Evolutionary conservation across 2,329 filamentous ascomycete genomes (phyloP).

Genomic region (Dactylellina drechsleri): DNA sequence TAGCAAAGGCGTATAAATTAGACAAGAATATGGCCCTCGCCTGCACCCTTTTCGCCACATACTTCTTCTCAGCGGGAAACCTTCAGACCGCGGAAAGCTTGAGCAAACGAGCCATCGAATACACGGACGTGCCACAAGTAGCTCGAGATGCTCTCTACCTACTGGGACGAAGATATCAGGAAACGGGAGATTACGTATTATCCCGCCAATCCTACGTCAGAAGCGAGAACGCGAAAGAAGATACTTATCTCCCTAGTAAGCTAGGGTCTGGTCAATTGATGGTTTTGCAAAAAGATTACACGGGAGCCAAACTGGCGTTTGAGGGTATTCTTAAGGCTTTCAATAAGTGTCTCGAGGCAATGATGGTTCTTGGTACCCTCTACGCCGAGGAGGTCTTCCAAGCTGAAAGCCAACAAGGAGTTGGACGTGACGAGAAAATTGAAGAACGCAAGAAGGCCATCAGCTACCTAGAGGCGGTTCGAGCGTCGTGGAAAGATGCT

Average conservation of each 20-base stretch:
- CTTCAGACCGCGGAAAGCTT: slow-evolving; percentile 84
- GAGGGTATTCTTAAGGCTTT: slow-evolving; percentile 89
- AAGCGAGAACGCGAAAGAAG: slow-evolving; percentile 90
- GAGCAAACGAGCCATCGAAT: slow-evolving; percentile 91
- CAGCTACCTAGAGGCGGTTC: slow-evolving; percentile 81
- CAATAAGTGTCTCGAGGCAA: slow-evolving; percentile 74
- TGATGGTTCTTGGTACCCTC: slow-evolving; percentile 88
- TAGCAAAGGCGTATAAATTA: slow-evolving; percentile 90
- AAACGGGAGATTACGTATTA: slow-evolving; percentile 76
- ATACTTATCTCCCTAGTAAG: slow-evolving; percentile 90
- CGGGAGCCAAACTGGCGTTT: slow-evolving; percentile 89
- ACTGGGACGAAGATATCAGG: slow-evolving; percentile 89
- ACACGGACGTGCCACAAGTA: slow-evolving; percentile 94
- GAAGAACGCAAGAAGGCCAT: slow-evolving; percentile 88
- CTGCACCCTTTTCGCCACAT: slow-evolving; percentile 87
- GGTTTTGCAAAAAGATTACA: slow-evolving; percentile 63
- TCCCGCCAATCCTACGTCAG: slow-evolving; percentile 88
- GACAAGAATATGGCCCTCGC: slow-evolving; percentile 91
- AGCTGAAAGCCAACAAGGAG: slow-evolving; percentile 67
- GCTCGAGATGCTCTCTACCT: slow-evolving; percentile 98
- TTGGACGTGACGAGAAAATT: slow-evolving; percentile 85
- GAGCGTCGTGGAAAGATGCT: slow-evolving; percentile 88
- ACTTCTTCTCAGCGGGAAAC: slow-evolving; percentile 85
- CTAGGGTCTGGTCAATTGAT: slow-evolving; percentile 90
- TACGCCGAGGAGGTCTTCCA: slow-evolving; percentile 95